Base-by-base conservation (phyloP, 331 rosid species). In the Quercus phellos region DNA sequence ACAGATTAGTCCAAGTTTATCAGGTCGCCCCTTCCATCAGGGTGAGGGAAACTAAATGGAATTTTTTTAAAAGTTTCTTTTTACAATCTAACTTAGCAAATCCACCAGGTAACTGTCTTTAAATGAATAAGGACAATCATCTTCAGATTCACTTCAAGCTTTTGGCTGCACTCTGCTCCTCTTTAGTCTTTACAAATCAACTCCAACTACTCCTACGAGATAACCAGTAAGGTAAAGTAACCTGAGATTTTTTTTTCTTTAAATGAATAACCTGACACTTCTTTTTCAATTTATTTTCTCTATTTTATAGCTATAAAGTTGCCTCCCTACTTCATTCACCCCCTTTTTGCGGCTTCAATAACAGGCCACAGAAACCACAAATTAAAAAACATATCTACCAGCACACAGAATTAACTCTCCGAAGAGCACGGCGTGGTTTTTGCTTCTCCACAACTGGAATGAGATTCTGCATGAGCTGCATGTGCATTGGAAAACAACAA, bases 381-480 rank as follows among this genome's bases (percentile, higher is more conserved):
- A 51, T 30, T 30, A 16, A 11, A 32, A 42, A 30, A 56, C 51
- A n/a, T 59, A 75, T 74, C 84, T 84, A 87, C 88, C 90, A 84
- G 68, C 70, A 30, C 21, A 75, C 3, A 5, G 90, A 84, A 21
- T 55, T 63, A 27, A 76, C 84, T 79, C 88, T 84, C 46, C 88
- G 86, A 79, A 84, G 90, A 77, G 26, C 76, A 1, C 79, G 69
- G 2, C 43, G 83, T 18, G 80, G 77, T 50, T 59, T 81, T 55
- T 30, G 76, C 77, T 73, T 79, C 81, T 87, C 90, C 63, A 18
- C 79, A 0, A 79, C 46, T 0, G 86, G 88, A 79, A 84, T 68
- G 42, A 79, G 77, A 53, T 72, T 86, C 77, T 86, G 81, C 90
- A 85, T 84, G 55, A 91, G 96, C 96, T 91, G 89, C 87, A 82